Percentiles rank a stretch among this genome's conserved stretches.
Evolutionary conservation across 805 yeast genomes (phyloP).

Genomic region (Candida jianshihensis): DNA sequence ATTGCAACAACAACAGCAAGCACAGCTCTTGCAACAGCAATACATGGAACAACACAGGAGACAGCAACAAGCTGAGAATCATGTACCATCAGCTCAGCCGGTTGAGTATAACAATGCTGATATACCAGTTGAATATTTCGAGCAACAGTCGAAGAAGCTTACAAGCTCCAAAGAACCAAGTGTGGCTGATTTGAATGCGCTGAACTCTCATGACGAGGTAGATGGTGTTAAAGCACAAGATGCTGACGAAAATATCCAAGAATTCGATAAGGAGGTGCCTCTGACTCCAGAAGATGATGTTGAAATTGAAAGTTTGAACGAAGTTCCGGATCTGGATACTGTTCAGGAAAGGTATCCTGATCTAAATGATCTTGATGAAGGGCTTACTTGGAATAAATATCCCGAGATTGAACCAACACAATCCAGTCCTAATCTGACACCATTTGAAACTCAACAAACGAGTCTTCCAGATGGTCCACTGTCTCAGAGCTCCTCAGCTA

Average conservation of each 20-base stretch:
- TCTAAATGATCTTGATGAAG: slow-evolving; percentile 27
- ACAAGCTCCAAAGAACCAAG: slow-evolving; percentile 21
- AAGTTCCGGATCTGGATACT: slow-evolving; percentile 31
- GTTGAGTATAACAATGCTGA: slow-evolving; percentile 1
- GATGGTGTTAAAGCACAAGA: background rate
- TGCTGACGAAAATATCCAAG: too few species aligned
- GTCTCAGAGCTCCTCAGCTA: slow-evolving; percentile 1
- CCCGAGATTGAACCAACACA: slow-evolving; percentile 5
- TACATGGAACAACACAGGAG: slow-evolving; percentile 14
- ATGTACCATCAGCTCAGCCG: background rate
- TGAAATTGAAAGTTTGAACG: slow-evolving; percentile 1
- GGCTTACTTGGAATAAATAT: slow-evolving; percentile 6
- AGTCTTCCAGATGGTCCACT: slow-evolving; percentile 1
- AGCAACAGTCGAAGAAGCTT: slow-evolving; percentile 13
- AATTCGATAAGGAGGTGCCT: too few species aligned
- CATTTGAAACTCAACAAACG: background rate
- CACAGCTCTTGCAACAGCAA: slow-evolving; percentile 13
- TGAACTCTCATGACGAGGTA: background rate
- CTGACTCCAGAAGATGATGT: slow-evolving; percentile 5
- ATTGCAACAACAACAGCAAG: slow-evolving; percentile 34
- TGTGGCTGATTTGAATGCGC: slow-evolving; percentile 13
- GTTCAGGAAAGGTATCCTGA: slow-evolving; percentile 49
- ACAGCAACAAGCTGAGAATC: slow-evolving; percentile 7
- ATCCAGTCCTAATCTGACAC: background rate
- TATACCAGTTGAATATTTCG: slow-evolving; percentile 2